Evolutionary conservation across 176 grass and related monocot genomes (phyloP).

Genomic region (Triticum turgidum): DNA sequence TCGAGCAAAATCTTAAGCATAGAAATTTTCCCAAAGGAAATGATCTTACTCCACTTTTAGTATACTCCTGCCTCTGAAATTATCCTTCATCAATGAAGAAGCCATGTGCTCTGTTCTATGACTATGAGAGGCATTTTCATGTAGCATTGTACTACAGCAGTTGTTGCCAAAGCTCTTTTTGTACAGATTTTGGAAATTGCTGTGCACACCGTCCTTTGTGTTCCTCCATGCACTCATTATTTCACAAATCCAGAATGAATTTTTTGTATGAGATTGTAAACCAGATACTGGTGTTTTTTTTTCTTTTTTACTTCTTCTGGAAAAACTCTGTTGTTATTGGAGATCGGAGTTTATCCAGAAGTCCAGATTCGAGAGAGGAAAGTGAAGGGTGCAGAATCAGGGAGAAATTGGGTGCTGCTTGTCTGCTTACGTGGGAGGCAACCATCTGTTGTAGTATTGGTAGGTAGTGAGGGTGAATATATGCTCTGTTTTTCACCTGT

Average conservation of each 20-base stretch:
- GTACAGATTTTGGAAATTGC: conserved; percentile 25
- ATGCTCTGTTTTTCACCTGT: conserved; percentile 34
- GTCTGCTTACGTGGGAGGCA: conserved; percentile 23
- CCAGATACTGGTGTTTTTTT: not conserved
- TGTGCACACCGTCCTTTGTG: not conserved
- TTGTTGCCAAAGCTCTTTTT: not conserved
- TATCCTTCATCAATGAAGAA: conserved; percentile 40
- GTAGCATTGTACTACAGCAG: conserved; percentile 18
- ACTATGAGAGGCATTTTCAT: conserved; percentile 18
- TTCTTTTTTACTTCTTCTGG: not conserved
- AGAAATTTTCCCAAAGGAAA: conserved; percentile 40
- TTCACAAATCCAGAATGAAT: not conserved
- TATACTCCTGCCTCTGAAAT: conserved; percentile 29
- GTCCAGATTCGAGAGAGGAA: not conserved
- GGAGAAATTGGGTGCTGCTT: conserved; percentile 12
- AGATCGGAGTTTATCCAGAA: conserved; percentile 10
- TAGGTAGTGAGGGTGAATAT: not conserved
- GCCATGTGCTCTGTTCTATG: not conserved
- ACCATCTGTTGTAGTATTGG: conserved; percentile 16
- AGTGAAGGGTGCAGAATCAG: conserved; percentile 7
- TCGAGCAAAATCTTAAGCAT: conserved; percentile 36
- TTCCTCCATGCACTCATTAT: not conserved
- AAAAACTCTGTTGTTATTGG: not conserved
- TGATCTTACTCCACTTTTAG: conserved; percentile 12
- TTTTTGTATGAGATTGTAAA: not conserved